Base-by-base conservation (phyloP, 306 rosid species). In the Casuarina glauca region DNA sequence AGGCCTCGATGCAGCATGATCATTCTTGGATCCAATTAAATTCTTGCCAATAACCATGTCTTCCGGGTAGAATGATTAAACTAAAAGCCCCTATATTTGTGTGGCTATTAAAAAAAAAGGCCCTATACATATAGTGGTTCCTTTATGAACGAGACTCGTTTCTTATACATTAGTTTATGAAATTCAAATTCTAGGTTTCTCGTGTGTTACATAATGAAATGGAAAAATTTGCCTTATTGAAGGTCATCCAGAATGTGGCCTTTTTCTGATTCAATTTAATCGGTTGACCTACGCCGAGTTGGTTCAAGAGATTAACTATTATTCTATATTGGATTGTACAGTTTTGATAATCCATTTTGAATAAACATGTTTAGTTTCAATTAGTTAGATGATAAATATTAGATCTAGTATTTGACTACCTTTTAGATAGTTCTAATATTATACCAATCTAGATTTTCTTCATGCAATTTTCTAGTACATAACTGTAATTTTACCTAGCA, bases 261-360 rank as follows among this genome's bases (percentile, higher is more conserved):
- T 32, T 3, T 10, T 61, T 61, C 11, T 35, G 43, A 61, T 42
- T 35, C 8, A 66, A 66, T n/a, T 66, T 15, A 9, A 35, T 32
- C 3, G 39, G 70, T 41, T 4, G 7, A 39, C 49, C 11, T 26
- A 35, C 3, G 26, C 62, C 13, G 4, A 66, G 8, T 41, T 2
- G 70, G 20, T 26, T 66, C 49, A 41, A 66, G 70, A 66, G 43
- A 4, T 9, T 66, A 5, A 41, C 32, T 63, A 58, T 35, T 15
- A 16, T 41, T 66, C 5, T 41, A 41, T 45, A 49, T 16, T 5
- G 6, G 50, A 9, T 66, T 66, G 70, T 11, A 6, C 5, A 1
- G 70, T 26, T 17, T 66, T 66, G 49, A 41, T 39, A 66, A 45
- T 66, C 70, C 32, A 39, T 10, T 66, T 66, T 66, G 12, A 66